Conservation (phyloP, 768 basidiomycete species). For the Rossbeevera mucosa region DNA sequence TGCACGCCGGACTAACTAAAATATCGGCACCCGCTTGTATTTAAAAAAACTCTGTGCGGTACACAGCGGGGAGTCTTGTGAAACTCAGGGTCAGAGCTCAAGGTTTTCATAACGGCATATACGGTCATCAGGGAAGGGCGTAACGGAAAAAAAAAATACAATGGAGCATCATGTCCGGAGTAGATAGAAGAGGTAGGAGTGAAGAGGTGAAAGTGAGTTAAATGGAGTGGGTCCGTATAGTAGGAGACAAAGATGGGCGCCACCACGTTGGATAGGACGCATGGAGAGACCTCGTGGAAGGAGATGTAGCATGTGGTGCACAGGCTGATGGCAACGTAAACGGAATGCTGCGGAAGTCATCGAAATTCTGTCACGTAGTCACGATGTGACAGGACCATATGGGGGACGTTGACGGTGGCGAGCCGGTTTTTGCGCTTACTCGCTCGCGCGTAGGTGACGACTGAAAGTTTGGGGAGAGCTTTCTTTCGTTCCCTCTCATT, state of each 20-base stretch:
- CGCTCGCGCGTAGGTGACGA: slow-evolving; percentile 11
- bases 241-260: not conserved
- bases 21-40: not conserved
- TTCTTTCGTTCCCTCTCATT: slow-evolving; percentile 21
- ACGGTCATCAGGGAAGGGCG: not conserved
- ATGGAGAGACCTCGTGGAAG: not conserved
- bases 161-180: too few species aligned
- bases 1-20: slow-evolving; percentile 3
- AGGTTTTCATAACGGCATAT: slow-evolving; percentile 8
- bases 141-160: not conserved
- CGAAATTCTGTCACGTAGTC: slow-evolving; percentile 5
- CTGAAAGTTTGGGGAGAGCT: slow-evolving; percentile 19
- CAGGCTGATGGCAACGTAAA: slow-evolving; percentile 13
- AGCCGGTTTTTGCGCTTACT: not conserved
- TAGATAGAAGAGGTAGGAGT: not conserved
- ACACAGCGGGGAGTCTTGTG: not conserved
- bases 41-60: not conserved
- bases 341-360: slow-evolving; percentile 9
- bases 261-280: not conserved
- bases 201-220: not conserved
- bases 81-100: slow-evolving; percentile 18
- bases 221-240: not conserved
- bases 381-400: slow-evolving; percentile 4
- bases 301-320: not conserved
- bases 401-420: not conserved